Evolutionary conservation across 768 basidiomycete genomes (phyloP).

Genomic region (Boletus insuetus): DNA sequence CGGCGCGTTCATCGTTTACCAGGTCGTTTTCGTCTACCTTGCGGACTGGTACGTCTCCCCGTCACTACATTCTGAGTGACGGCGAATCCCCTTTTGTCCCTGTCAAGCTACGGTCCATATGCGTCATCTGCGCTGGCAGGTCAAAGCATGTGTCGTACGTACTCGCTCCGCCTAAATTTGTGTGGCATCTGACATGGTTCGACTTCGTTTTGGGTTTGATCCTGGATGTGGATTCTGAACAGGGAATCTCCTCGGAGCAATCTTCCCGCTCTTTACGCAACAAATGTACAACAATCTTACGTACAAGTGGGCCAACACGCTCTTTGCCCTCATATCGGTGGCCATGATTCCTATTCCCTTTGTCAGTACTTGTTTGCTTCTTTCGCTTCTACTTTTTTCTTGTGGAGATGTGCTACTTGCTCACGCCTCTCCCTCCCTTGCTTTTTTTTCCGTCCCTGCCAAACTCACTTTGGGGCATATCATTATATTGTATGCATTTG

Average conservation of each 20-base stretch:
- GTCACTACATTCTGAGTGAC: neutral
- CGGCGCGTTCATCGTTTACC: constrained; percentile 52
- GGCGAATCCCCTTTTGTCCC: neutral
- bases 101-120: constrained; percentile 50
- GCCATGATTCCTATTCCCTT: constrained; percentile 61
- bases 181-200: constrained; percentile 7
- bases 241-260: constrained; percentile 51
- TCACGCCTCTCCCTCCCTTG: neutral
- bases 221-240: neutral
- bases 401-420: no score
- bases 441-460: neutral
- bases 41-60: constrained; percentile 52
- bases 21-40: constrained; percentile 58
- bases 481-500: neutral
- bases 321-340: constrained; percentile 51
- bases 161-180: neutral
- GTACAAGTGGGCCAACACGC: constrained; percentile 59
- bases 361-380: constrained; percentile 31
- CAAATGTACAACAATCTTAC: constrained; percentile 56
- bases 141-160: constrained; percentile 57
- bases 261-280: constrained; percentile 62
- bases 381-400: neutral
- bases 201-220: constrained; percentile 18
- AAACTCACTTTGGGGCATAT: neutral
- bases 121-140: constrained; percentile 70